phyloP scores from a whole-genome alignment of 371 early-diverging fungal species.

The Lichtheimia corymbifera region DNA sequence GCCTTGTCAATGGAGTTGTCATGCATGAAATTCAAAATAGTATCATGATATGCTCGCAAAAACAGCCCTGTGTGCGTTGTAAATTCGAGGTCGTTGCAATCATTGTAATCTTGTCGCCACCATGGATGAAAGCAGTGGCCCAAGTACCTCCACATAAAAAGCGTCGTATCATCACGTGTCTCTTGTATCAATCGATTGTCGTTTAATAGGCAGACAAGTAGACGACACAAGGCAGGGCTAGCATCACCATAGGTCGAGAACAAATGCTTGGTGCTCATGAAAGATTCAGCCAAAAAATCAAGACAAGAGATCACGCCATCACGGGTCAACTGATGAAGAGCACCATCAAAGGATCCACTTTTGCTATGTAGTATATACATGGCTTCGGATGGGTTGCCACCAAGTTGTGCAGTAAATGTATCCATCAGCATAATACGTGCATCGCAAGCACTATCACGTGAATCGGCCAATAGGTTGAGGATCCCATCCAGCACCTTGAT shows the following conservation, averaged over 20 bases:
- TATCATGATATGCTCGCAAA: too few relatives aligned
- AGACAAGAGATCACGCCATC: too few relatives aligned
- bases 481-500: conserved; percentile 2
- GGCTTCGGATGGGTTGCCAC: too few relatives aligned
- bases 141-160: conserved; percentile 6
- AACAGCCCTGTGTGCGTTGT: too few relatives aligned
- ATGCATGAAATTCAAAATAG: too few relatives aligned
- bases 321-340: too few relatives aligned
- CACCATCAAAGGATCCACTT: too few relatives aligned
- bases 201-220: background rate
- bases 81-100: too few relatives aligned
- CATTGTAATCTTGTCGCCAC: conserved; percentile 3
- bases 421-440: too few relatives aligned
- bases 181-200: background rate
- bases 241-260: conserved; percentile 8
- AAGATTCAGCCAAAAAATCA: background rate
- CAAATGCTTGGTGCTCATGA: background rate
- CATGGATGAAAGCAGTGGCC: conserved; percentile 7
- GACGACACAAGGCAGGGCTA: conserved; percentile 7
- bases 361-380: too few relatives aligned
- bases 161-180: conserved; percentile 1
- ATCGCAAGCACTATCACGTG: background rate
- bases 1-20: too few relatives aligned
- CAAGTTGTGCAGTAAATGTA: too few relatives aligned
- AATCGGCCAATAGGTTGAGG: background rate